phyloP scores from a whole-genome alignment of 2,329 filamentous ascomycete species.

The Ophiostoma australiae region DNA sequence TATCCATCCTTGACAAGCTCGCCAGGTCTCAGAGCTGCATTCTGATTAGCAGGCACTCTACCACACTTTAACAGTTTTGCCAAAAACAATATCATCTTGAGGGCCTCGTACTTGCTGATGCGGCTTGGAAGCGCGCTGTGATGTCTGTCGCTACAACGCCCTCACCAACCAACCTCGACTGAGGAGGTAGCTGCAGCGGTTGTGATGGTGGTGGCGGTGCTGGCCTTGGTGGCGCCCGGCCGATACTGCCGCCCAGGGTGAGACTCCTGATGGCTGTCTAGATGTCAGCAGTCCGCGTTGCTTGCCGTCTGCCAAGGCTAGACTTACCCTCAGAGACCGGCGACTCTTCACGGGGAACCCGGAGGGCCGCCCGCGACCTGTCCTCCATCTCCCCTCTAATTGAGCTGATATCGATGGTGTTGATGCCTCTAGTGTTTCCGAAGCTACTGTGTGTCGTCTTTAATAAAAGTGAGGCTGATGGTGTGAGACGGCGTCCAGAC shows the following conservation, averaged over 20 bases:
- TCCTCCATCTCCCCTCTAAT: constrained; percentile 18
- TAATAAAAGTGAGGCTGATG: neutral
- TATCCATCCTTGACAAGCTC: constrained; percentile 88
- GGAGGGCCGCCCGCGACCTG: constrained; percentile 18
- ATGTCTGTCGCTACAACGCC: constrained; percentile 56
- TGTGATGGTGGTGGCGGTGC: constrained; percentile 26
- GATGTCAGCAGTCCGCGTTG: neutral
- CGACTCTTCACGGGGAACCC: constrained; percentile 18
- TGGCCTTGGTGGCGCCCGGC: neutral
- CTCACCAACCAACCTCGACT: constrained; percentile 37
- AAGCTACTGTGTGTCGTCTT: neutral
- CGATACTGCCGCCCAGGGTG: neutral
- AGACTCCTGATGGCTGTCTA: neutral
- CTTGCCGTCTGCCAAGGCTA: neutral
- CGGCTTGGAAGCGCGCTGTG: constrained; percentile 50
- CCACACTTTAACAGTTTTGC: too few relatives aligned
- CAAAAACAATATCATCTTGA: too few relatives aligned
- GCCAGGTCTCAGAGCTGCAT: constrained; percentile 66
- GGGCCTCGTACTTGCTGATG: constrained; percentile 46
- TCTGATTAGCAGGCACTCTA: neutral
- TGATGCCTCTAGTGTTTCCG: neutral
- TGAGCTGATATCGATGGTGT: neutral
- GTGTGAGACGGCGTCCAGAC: neutral
- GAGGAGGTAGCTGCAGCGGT: constrained; percentile 38
- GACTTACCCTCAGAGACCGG: constrained; percentile 14